Evolutionary conservation across 768 basidiomycete species (phyloP), one percentile per base, ranked within the genome.

Genomic region (Boletus rubescentipes): DNA sequence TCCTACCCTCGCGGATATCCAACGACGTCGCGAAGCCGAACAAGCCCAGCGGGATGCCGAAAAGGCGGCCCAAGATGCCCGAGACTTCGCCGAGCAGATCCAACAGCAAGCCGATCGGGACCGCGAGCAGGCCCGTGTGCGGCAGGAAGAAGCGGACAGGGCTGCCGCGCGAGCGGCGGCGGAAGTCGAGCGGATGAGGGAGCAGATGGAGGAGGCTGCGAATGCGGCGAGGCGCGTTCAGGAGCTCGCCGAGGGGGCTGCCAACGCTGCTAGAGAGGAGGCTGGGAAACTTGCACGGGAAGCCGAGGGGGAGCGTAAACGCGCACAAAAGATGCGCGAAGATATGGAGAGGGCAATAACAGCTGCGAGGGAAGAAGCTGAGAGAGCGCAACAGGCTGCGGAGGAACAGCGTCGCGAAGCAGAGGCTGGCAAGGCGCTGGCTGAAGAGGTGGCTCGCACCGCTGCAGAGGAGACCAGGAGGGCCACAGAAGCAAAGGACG

Each of bases 321-420:
- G 62, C 0, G 43, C 59, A 0, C 34, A 49, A 30, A 57, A 44
- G 43, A 51, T 63, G 2, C 51, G 34, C 12, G 59, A 59, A n/a
- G 66, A 65, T 2, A 61, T 57, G 7, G 47, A 60, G 54, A 57
- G 20, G 26, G 57, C 48, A 15, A 57, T 56, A 9, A 43, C 12
- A 2, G 52, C 54, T 23, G 64, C 57, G 5, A 60, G n/a, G 39
- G 50, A 61, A 36, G 61, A 61, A 2, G 53, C 54, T 0, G 55
- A 54, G 14, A 57, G 48, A 15, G 54, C 58, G 3, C 61, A 49
- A 10, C 32, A 10, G 26, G 57, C 26, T 29, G 65, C 60, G 0
- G 59, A 65, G 9, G 62, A 59, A n/a, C 60, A 65, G n/a, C 58
- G 56, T 14, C 54, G 43, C 12, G 47, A 56, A 6, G 65, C 67